Evolutionary conservation across 352 stramenopile species (phyloP).

Genomic region (Globisporangium spinosum): DNA sequence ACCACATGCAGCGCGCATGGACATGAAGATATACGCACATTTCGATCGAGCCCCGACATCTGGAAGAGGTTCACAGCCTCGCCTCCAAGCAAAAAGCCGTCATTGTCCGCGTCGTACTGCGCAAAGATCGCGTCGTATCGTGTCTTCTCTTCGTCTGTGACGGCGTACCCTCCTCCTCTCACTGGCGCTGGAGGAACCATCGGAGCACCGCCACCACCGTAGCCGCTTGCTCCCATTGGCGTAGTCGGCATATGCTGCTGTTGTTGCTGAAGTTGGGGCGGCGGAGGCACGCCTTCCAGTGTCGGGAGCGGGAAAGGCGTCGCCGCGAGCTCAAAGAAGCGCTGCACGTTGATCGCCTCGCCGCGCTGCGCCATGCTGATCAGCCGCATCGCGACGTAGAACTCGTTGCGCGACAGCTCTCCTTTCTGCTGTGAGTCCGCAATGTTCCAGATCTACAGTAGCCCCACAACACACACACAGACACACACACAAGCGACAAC

Average conservation of each 20-base stretch:
- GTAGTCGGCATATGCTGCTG: slow-evolving; percentile 1
- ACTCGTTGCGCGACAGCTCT: slow-evolving; percentile 74
- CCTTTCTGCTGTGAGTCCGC: slow-evolving; percentile 66
- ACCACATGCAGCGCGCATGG: neutral
- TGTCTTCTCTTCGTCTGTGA: slow-evolving; percentile 85
- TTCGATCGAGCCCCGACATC: slow-evolving; percentile 90
- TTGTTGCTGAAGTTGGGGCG: slow-evolving; percentile 17
- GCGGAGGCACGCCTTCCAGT: slow-evolving; percentile 62
- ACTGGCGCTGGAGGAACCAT: neutral
- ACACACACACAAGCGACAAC: neutral
- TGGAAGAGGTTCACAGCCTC: slow-evolving; percentile 91
- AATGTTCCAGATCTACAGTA: slow-evolving; percentile 72
- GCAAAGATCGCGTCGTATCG: slow-evolving; percentile 92
- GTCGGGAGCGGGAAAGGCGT: slow-evolving; percentile 53
- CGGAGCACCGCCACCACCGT: neutral
- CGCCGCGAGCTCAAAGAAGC: slow-evolving; percentile 61
- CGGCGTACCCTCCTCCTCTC: slow-evolving; percentile 50
- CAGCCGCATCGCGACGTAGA: slow-evolving; percentile 84
- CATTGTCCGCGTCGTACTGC: slow-evolving; percentile 86
- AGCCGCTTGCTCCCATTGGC: slow-evolving; percentile 8
- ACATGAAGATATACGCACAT: slow-evolving; percentile 31
- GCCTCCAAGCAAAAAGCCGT: slow-evolving; percentile 89
- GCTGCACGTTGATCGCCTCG: slow-evolving; percentile 57
- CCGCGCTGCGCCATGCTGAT: slow-evolving; percentile 82
- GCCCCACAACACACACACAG: neutral